A percentile compares a stretch with the other conserved stretches of the same genome.
These are phyloP conservation scores for Phlebiopsis flavidoalba DNA, from an alignment of 768 basidiomycete genomes.

Conservation along the genomic window DNA sequence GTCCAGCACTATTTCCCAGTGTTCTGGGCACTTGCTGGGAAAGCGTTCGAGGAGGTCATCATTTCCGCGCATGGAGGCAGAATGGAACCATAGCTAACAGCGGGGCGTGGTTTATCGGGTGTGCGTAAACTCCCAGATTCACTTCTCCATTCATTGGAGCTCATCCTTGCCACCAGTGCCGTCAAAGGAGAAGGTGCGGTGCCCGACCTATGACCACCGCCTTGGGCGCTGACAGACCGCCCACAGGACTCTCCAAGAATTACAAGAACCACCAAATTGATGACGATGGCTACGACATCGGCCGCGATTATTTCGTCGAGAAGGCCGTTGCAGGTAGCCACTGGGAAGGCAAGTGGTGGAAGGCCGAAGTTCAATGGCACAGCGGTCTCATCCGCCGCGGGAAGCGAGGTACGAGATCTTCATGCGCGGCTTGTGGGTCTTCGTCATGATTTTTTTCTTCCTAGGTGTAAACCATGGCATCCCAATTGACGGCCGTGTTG, in stretches of 20 bases:
- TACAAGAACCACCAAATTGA: conserved; percentile 68
- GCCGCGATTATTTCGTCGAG: conserved; percentile 73
- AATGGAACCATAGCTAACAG: conserved; percentile 69
- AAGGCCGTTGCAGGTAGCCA: conserved; percentile 54
- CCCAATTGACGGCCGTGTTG: conserved; percentile 72
- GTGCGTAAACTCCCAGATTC: conserved; percentile 34
- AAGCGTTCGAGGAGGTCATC: conserved; percentile 77
- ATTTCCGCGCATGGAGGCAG: conserved; percentile 88
- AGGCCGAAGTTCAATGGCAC: conserved; percentile 72
- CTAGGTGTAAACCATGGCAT: conserved; percentile 80
- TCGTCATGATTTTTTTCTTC: neutral
- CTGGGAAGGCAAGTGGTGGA: conserved; percentile 69
- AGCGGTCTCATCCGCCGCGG: conserved; percentile 67
- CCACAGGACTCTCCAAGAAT: conserved; percentile 47
- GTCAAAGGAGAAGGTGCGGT: conserved; percentile 61
- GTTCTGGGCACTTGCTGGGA: conserved; percentile 90
- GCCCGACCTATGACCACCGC: neutral
- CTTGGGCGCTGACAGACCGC: conserved; percentile 1
- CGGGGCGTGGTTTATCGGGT: conserved; percentile 86
- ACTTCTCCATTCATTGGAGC: neutral
- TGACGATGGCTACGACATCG: conserved; percentile 76
- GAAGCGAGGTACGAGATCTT: conserved; percentile 44
- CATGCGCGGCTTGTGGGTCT: neutral
- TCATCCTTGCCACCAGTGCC: conserved; percentile 37
- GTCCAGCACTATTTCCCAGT: conserved; percentile 73